phyloP scores from a whole-genome alignment of 805 yeast genomes.

The Scheffersomyces ergatensis region DNA sequence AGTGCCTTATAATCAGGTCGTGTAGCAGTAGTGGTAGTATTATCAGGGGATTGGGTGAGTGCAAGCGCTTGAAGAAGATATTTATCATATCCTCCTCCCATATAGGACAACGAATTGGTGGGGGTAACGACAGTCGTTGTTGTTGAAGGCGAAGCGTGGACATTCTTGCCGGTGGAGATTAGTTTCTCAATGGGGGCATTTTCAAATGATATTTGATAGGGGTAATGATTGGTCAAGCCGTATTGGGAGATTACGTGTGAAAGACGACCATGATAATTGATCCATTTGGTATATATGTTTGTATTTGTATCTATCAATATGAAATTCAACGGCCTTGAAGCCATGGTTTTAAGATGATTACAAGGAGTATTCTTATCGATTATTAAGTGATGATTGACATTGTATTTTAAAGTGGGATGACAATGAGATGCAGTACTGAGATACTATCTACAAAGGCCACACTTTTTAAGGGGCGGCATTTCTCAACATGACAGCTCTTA shows the following conservation, averaged over 20 bases:
- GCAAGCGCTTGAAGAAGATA: conserved; percentile 13
- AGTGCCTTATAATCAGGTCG: conserved; percentile 6
- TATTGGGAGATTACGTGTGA: background rate
- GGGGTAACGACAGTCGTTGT: conserved; percentile 18
- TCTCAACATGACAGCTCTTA: too few species aligned
- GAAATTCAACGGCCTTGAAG: conserved; percentile 2
- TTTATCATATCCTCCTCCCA: conserved; percentile 29
- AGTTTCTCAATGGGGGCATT: conserved; percentile 3
- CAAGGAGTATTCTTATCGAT: too few species aligned
- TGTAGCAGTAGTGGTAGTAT: background rate
- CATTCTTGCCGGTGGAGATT: background rate
- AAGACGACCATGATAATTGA: conserved; percentile 2
- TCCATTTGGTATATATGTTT: conserved; percentile 5
- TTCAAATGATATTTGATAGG: conserved; percentile 3
- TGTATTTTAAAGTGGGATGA: too few species aligned
- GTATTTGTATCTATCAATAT: conserved; percentile 7
- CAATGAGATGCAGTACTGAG: too few species aligned
- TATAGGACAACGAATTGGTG: conserved; percentile 20
- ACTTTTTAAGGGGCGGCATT: too few species aligned
- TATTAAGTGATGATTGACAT: too few species aligned
- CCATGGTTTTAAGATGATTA: too few species aligned
- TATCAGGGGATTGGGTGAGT: conserved; percentile 2
- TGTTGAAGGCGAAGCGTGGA: background rate
- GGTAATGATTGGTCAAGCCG: background rate
- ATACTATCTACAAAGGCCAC: too few species aligned